These are phyloP conservation scores for Argentina anserina DNA, from an alignment of 306 rosid species.

Conservation along the genomic window DNA sequence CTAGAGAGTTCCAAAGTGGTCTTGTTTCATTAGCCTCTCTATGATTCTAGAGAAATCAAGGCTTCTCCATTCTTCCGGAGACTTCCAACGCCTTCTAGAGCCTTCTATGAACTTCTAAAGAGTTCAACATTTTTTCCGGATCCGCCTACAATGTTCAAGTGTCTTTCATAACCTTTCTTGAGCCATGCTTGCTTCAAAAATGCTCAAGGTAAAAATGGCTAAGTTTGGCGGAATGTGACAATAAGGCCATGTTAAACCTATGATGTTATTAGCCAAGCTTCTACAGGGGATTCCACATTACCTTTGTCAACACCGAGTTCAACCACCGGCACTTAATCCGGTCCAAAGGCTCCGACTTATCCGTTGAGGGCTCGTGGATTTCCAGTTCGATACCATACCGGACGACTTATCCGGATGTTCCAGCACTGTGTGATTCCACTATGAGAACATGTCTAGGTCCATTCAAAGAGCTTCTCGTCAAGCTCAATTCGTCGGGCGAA, in stretches of 20 bases:
- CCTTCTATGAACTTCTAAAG: too few species aligned
- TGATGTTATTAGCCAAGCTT: constrained; percentile 1
- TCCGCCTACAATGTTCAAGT: too few species aligned
- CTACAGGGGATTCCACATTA: constrained; percentile 17
- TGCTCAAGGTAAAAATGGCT: too few species aligned
- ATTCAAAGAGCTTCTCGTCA: constrained; percentile 22
- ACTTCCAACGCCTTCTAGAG: too few species aligned
- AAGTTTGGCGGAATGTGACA: too few species aligned
- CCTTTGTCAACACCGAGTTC: constrained; percentile 25
- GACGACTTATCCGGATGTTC: constrained; percentile 4
- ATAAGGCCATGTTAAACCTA: not conserved
- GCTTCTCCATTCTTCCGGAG: too few species aligned
- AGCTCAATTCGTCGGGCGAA: constrained; percentile 4
- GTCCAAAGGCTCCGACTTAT: not conserved
- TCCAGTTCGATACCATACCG: constrained; percentile 23
- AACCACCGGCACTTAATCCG: constrained; percentile 5
- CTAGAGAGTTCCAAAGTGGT: too few species aligned
- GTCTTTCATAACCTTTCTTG: too few species aligned
- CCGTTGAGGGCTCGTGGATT: constrained; percentile 2
- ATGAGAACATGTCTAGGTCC: constrained; percentile 19
- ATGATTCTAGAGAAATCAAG: too few species aligned
- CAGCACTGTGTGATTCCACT: constrained; percentile 4
- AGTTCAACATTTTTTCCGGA: too few species aligned
- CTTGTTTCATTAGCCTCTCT: too few species aligned
- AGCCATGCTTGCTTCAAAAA: too few species aligned